Conservation (phyloP, 2,329 filamentous ascomycete genomes). For the Tolypocladium pustulatum region DNA sequence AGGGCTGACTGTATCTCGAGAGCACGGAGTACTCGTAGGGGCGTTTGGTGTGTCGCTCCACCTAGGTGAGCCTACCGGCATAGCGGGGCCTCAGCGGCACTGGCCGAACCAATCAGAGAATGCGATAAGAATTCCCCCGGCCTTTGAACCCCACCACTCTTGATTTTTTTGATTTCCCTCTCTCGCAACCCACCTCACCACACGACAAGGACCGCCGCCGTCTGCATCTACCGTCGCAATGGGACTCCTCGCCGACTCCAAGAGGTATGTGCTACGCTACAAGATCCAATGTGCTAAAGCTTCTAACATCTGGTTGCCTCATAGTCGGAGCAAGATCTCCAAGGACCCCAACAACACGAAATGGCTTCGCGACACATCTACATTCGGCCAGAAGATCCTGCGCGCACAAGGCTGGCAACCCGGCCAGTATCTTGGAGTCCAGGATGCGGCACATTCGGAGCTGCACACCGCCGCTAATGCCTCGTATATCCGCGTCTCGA, state of each 20-base stretch:
- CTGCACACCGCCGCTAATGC: slow-evolving; percentile 72
- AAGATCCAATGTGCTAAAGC: not conserved
- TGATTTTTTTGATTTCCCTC: slow-evolving; percentile 16
- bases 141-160: slow-evolving; percentile 13
- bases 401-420: slow-evolving; percentile 83
- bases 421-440: slow-evolving; percentile 70
- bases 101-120: slow-evolving; percentile 11
- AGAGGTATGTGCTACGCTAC: slow-evolving; percentile 15
- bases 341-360: slow-evolving; percentile 91
- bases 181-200: not conserved
- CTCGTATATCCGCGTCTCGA: slow-evolving; percentile 70
- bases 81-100: not conserved
- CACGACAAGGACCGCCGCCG: not conserved
- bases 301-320: slow-evolving; percentile 5
- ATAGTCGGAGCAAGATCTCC: slow-evolving; percentile 55
- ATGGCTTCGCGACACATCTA: slow-evolving; percentile 75
- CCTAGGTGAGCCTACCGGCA: not conserved
- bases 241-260: slow-evolving; percentile 25
- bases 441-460: slow-evolving; percentile 62
- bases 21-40: too few species aligned
- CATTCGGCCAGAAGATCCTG: slow-evolving; percentile 85
- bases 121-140: slow-evolving; percentile 15
- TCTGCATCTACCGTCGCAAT: slow-evolving; percentile 13
- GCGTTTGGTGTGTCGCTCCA: not conserved
- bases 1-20: too few species aligned